phyloP scores from a whole-genome alignment of 2,329 filamentous ascomycete species.

The Epichloe gansuensis region DNA sequence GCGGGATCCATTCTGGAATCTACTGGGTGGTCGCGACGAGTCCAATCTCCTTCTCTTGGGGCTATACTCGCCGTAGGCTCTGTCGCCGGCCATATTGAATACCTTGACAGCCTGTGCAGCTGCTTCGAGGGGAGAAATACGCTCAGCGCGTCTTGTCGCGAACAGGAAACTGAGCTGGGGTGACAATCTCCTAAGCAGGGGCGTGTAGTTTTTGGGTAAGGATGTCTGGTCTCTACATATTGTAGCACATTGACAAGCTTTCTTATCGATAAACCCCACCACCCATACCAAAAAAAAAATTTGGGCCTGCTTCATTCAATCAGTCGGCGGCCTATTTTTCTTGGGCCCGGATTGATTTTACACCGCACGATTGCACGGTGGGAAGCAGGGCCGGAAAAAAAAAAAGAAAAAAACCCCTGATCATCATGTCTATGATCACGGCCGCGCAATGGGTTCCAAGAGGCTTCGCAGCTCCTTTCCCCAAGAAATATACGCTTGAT shows the following conservation, averaged over 20 bases:
- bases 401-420: neutral
- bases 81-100: constrained; percentile 20
- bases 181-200: neutral
- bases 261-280: constrained; percentile 30
- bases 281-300: constrained; percentile 16
- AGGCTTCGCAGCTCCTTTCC: constrained; percentile 64
- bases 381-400: neutral
- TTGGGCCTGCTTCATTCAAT: constrained; percentile 11
- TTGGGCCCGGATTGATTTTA: neutral
- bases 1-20: constrained; percentile 21
- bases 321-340: neutral
- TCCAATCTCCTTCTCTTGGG: constrained; percentile 27
- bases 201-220: constrained; percentile 9
- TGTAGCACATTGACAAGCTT: neutral
- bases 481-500: constrained; percentile 61
- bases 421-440: constrained; percentile 61
- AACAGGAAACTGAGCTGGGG: neutral
- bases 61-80: constrained; percentile 25
- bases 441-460: constrained; percentile 64
- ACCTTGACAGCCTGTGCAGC: neutral
- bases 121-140: neutral
- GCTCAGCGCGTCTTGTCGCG: neutral
- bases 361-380: neutral
- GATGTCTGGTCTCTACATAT: no score
- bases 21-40: constrained; percentile 15